These are phyloP conservation scores for Petunia axillaris DNA, from an alignment of 257 asterid genomes.

Conservation along the genomic window DNA sequence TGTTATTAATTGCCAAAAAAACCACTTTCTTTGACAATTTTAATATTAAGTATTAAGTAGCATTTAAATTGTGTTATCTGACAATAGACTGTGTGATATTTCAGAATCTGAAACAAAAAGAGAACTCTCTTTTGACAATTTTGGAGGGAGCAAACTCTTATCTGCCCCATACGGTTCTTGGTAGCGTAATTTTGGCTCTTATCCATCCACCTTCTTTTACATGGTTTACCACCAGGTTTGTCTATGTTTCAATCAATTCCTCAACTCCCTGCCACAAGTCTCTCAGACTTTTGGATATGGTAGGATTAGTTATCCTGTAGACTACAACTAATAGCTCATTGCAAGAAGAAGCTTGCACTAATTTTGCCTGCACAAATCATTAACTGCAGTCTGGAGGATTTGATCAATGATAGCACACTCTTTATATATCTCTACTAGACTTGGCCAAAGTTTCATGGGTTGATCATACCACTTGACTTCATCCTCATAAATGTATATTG, in stretches of 20 bases:
- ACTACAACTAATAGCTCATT: background rate
- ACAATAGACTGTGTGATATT: slow-evolving; percentile 27
- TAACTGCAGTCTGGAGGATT: background rate
- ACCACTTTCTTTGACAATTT: background rate
- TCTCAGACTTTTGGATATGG: background rate
- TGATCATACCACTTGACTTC: background rate
- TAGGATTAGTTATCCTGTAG: background rate
- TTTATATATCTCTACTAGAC: background rate
- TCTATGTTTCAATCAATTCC: background rate
- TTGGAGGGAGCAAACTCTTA: slow-evolving; percentile 78
- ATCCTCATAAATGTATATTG: background rate
- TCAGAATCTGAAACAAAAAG: slow-evolving; percentile 43
- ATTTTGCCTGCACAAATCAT: background rate
- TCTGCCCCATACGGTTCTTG: slow-evolving; percentile 91
- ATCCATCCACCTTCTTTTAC: slow-evolving; percentile 91
- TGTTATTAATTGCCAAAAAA: background rate
- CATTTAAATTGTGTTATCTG: background rate
- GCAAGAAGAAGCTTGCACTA: background rate
- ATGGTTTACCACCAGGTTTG: slow-evolving; percentile 96
- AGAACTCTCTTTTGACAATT: slow-evolving; percentile 43
- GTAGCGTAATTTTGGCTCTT: slow-evolving; percentile 88
- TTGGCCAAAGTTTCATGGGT: background rate
- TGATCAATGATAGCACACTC: no score
- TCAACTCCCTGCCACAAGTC: background rate
- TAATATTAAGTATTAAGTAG: no score